A percentile compares a stretch with the other conserved stretches of the same genome.
Conservation (phyloP, 164 flowering plant genomes). For the Amborella trichopoda region DNA sequence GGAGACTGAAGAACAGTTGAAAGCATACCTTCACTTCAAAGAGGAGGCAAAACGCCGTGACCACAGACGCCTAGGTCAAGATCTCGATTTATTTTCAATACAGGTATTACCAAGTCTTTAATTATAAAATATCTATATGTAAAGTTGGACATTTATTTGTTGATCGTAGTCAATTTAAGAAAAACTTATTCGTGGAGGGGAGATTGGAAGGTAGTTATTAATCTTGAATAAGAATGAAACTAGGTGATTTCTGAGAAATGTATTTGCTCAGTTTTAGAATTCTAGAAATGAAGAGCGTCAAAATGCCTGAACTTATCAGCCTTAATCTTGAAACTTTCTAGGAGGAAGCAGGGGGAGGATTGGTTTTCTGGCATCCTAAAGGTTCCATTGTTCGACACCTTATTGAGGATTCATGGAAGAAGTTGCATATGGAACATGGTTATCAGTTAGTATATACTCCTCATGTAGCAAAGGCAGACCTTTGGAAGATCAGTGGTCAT, state of each 20-base stretch:
- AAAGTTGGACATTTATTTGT: no score
- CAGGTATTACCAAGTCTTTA: no score
- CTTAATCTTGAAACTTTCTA: conserved; percentile 15
- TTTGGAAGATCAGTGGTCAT: conserved; percentile 95
- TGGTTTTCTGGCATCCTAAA: conserved; percentile 97
- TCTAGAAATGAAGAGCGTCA: background rate
- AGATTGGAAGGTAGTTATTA: no score
- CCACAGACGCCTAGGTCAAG: conserved; percentile 88
- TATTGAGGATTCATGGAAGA: conserved; percentile 95
- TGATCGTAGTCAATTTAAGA: no score
- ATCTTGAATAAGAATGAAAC: no score
- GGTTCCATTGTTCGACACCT: conserved; percentile 78
- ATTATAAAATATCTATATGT: no score
- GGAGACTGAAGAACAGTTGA: conserved; percentile 86
- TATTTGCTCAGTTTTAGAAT: background rate
- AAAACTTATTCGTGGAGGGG: no score
- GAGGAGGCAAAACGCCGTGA: conserved; percentile 95
- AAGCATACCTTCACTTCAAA: conserved; percentile 79
- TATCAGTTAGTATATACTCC: conserved; percentile 86
- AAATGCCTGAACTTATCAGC: background rate
- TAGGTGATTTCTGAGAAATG: background rate
- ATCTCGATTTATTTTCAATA: conserved; percentile 90
- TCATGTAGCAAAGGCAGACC: conserved; percentile 89
- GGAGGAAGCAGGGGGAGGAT: conserved; percentile 98
- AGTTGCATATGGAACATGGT: conserved; percentile 50